Base-by-base conservation (phyloP, 2,329 filamentous ascomycete species). In the Colletotrichum sp. region DNA sequence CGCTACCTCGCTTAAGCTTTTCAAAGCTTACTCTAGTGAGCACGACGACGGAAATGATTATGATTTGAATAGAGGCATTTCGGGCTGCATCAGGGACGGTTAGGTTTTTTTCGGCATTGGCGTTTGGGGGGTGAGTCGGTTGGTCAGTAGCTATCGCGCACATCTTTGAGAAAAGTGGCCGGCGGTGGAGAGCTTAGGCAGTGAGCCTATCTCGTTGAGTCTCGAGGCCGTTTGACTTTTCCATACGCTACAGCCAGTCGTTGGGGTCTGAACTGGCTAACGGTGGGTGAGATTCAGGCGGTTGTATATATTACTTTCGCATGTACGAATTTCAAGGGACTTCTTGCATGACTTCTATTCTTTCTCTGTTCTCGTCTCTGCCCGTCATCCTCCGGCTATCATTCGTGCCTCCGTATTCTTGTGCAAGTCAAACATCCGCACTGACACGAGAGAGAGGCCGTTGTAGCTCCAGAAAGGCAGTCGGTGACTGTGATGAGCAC, bases 1-100 rank as follows among this genome's bases (percentile, higher is more conserved):
- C 89, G 90, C 77, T 96, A 96, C 80, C 84, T 96, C 49, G 94
- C 94, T 30, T 96, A 86, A 85, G 30, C 30, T 21, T 36, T 28
- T 28, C n/a, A 21, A 55, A 30, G 34, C 12, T 7, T 36, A 10
- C 21, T 10, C 15, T 9, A 60, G 52, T 60, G 16, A 59, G 34
- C 24, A n/a, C 52, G 57, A 70, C 26, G 36, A 70, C 26, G 55
- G 57, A 70, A 52, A 59, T 28, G 55, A 59, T 44, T 68, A 59
- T 57, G 60, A 70, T 70, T 70, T 70, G 39, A 63, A 60, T 68
- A 68, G 66, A 68, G 55, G 66, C 66, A 68, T 68, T 18, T 30
- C 24, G 24, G 66, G 52, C 66, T 68, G 66, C 66, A 68, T 68
- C 3, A 60, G 52, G 52, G 34, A 64, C 59, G 66, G 66, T 26